phyloP scores from a whole-genome alignment of 768 basidiomycete species.

The Scleroderma bovista region DNA sequence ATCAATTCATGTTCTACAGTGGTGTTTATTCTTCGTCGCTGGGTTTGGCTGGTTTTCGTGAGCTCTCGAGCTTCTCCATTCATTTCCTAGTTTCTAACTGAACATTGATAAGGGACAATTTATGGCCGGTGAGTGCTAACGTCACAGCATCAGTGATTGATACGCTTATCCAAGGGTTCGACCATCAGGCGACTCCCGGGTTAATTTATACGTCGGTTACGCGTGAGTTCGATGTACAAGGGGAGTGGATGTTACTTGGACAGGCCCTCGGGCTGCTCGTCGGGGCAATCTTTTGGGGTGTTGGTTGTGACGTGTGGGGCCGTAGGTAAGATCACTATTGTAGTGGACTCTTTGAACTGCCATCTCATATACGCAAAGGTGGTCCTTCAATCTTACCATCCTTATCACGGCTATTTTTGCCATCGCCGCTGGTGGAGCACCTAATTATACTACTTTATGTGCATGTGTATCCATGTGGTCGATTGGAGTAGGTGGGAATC shows the following conservation, averaged over 20 bases:
- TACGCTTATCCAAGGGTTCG: neutral
- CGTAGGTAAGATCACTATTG: slow-evolving; percentile 37
- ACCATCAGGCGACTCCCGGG: slow-evolving; percentile 52
- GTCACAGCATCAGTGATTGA: neutral
- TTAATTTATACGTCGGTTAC: slow-evolving; percentile 60
- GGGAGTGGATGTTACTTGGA: slow-evolving; percentile 60
- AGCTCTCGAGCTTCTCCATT: slow-evolving; percentile 19
- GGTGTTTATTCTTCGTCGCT: slow-evolving; percentile 57
- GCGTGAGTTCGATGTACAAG: slow-evolving; percentile 58
- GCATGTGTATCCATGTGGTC: slow-evolving; percentile 53
- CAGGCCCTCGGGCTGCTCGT: slow-evolving; percentile 69
- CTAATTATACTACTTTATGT: slow-evolving; percentile 46
- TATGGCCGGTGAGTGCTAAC: slow-evolving; percentile 56
- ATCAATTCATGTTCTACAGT: slow-evolving; percentile 32
- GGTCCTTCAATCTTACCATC: slow-evolving; percentile 67
- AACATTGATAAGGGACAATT: slow-evolving; percentile 46
- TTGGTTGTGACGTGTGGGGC: slow-evolving; percentile 68
- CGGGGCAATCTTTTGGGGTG: slow-evolving; percentile 65
- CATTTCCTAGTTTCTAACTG: neutral
- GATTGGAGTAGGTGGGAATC: slow-evolving; percentile 67
- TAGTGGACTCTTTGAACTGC: neutral
- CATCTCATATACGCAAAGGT: slow-evolving; percentile 30
- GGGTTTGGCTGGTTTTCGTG: slow-evolving; percentile 77
- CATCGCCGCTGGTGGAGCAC: slow-evolving; percentile 54
- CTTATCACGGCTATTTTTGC: slow-evolving; percentile 65